A percentile compares a stretch with the other conserved stretches of the same genome.
phyloP scores from a whole-genome alignment of 306 rosid genomes.

The Dalbergia cochinchinensis region DNA sequence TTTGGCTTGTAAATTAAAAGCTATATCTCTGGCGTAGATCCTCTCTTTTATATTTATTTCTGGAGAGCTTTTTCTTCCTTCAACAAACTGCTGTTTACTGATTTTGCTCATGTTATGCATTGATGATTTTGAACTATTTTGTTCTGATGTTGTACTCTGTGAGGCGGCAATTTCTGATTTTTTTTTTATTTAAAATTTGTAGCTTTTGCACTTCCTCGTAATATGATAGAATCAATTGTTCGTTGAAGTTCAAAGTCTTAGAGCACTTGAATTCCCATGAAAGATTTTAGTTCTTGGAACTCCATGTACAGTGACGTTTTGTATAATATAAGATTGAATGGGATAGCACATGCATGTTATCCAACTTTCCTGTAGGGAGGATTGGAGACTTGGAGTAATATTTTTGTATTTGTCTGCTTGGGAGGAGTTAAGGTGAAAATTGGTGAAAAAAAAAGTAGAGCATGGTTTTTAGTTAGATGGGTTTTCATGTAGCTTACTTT shows the following conservation, averaged over 20 bases:
- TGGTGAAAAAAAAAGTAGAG: no score
- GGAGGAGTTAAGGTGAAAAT: no score
- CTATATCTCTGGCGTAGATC: no score
- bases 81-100: neutral
- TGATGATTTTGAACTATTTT: neutral
- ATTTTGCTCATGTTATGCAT: neutral
- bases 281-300: neutral
- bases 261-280: neutral
- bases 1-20: no score
- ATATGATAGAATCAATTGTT: no score
- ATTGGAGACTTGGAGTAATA: neutral
- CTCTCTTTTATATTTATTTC: no score
- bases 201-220: neutral
- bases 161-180: neutral
- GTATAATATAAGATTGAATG: neutral
- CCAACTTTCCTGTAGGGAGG: slow-evolving; percentile 2
- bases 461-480: no score
- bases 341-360: neutral
- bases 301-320: neutral
- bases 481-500: no score
- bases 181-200: neutral
- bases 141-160: neutral
- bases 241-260: neutral
- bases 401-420: no score
- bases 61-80: neutral